Evolutionary conservation across 805 yeast genomes (phyloP), one percentile per base, ranked within the genome.

Genomic region (Kodamaea kakaduensis): DNA sequence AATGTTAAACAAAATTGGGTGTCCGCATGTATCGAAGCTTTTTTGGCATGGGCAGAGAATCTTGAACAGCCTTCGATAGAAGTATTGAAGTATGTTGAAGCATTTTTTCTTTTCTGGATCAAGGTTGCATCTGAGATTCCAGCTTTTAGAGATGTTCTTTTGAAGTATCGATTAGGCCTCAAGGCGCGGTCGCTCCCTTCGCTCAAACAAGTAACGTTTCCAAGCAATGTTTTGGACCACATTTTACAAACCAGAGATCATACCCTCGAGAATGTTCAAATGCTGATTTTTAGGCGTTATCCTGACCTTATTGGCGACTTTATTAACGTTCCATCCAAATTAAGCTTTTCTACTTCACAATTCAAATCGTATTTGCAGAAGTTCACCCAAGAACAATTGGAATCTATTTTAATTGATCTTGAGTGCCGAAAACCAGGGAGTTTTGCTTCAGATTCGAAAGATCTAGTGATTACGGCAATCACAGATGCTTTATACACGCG

Each of bases 301-400:
- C 29, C 31, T 2, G 16, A 18, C 7, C 18, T 27, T 13, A 34
- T 32, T 4, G 30, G 32, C 15, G 38, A 38, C 9, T 31, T 46
- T 9, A 17, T 28, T 21, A 25, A 31, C 9, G 30, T 37, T 5
- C 44, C 47, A 3, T 42, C 48, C 6, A 26, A 41, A 8, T 31
- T 36, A 14, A 30, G 34, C 17, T 15, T 32, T 18, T n/a, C 40
- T n/a, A 13, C 14, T 4, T n/a, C 30, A 2, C 37, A 32, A 17
- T 17, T 41, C 12, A 18, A 28, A 16, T 17, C 9, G 16, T 38
- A 21, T 35, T 40, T 34, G 20, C 21, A 10, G 14, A 22, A 13
- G 17, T 41, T 41, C 20, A 17, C 36, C 4, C 10, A 17, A 9
- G 34, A 22, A 17, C 19, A 35, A 23, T 13, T 35, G 17, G 18